phyloP scores from a whole-genome alignment of 2,329 filamentous ascomycete genomes.

The Pestalotiopsis sp. region DNA sequence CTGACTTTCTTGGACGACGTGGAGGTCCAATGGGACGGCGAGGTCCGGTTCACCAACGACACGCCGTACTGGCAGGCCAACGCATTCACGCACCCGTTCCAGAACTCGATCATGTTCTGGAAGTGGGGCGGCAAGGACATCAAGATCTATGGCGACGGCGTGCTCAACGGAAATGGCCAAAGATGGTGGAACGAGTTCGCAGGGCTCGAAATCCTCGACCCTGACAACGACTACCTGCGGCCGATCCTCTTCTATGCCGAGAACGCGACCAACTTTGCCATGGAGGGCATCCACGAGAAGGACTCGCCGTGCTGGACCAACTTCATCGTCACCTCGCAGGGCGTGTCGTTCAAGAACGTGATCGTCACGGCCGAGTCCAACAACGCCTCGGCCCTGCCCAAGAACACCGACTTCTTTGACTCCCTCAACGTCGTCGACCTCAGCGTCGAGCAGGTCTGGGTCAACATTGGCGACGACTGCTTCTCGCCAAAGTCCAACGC shows the following conservation, averaged over 20 bases:
- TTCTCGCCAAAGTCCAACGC: constrained; percentile 63
- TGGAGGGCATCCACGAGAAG: constrained; percentile 59
- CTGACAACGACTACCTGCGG: constrained; percentile 55
- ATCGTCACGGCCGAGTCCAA: constrained; percentile 53
- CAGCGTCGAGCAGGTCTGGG: constrained; percentile 48
- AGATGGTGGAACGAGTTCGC: constrained; percentile 43
- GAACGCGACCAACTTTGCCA: constrained; percentile 57
- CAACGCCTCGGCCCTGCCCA: constrained; percentile 44
- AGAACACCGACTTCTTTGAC: constrained; percentile 66
- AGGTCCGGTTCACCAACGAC: constrained; percentile 48
- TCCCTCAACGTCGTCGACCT: constrained; percentile 57
- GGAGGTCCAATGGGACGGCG: constrained; percentile 58
- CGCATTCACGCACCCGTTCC: constrained; percentile 41
- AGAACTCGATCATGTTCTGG: constrained; percentile 60
- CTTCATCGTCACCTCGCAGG: constrained; percentile 58
- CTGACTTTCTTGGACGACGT: constrained; percentile 58
- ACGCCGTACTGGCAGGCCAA: constrained; percentile 43
- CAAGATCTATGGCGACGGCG: constrained; percentile 57
- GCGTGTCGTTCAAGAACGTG: constrained; percentile 54
- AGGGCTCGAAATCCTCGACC: constrained; percentile 46
- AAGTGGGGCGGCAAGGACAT: constrained; percentile 64
- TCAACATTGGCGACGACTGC: constrained; percentile 60
- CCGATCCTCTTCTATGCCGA: constrained; percentile 63
- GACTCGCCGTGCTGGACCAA: constrained; percentile 66
- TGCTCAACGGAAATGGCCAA: constrained; percentile 56